Evolutionary conservation across 1,139 yeast genomes (phyloP).

Genomic region (Blastobotrys arbuscula): DNA sequence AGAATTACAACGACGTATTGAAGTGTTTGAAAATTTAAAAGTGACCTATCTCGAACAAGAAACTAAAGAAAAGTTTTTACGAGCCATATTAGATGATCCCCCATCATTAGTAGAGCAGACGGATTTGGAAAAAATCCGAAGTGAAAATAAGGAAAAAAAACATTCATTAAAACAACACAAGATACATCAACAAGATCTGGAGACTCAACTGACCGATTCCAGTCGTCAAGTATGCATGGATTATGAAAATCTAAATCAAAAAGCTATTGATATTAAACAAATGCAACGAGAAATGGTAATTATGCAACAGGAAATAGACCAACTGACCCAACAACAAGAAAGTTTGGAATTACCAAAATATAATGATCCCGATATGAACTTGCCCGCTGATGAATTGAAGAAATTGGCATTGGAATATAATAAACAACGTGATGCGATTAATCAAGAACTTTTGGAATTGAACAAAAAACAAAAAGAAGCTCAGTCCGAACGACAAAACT

Average conservation of each 20-base stretch:
- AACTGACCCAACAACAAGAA: slow-evolving; percentile 18
- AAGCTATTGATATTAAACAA: slow-evolving; percentile 10
- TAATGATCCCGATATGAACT: slow-evolving; percentile 26
- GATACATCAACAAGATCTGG: slow-evolving; percentile 12
- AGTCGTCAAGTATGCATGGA: slow-evolving; percentile 15
- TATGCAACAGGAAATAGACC: slow-evolving; percentile 26
- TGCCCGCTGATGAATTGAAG: slow-evolving; percentile 26
- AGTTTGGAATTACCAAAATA: slow-evolving; percentile 20
- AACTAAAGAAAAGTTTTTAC: slow-evolving; percentile 55
- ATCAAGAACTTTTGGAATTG: not conserved
- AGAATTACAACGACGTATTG: slow-evolving; percentile 31
- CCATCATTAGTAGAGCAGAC: slow-evolving; percentile 31
- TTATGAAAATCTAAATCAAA: slow-evolving; percentile 14
- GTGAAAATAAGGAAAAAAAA: slow-evolving; percentile 29
- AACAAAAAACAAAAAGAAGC: slow-evolving; percentile 7
- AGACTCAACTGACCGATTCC: slow-evolving; percentile 12
- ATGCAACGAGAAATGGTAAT: slow-evolving; percentile 25
- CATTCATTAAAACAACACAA: slow-evolving; percentile 25
- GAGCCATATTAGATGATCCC: slow-evolving; percentile 35
- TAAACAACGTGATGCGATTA: slow-evolving; percentile 47
- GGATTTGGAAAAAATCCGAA: slow-evolving; percentile 30
- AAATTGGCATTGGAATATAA: slow-evolving; percentile 17
- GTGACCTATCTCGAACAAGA: slow-evolving; percentile 64
- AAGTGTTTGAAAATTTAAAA: slow-evolving; percentile 47
- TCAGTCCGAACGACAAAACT: slow-evolving; percentile 31